Percentiles rank a stretch among this genome's conserved stretches.
phyloP scores from a whole-genome alignment of 169 alveolate species.

The Cryptosporidium meleagridis region DNA sequence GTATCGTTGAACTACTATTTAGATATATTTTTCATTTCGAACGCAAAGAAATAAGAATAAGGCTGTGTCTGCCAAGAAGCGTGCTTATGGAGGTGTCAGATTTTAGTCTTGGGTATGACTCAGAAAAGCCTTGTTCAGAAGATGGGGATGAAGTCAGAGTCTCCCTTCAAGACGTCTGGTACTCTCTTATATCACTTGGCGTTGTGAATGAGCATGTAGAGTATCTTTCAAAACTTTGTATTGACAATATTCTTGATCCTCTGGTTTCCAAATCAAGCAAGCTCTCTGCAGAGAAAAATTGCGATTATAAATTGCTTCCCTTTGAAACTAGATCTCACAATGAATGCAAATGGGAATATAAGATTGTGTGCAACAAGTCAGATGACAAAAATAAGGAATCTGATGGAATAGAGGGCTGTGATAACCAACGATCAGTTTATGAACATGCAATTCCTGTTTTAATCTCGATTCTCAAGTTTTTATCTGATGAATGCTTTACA shows the following conservation, averaged over 20 bases:
- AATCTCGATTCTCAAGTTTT: constrained; percentile 16
- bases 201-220: constrained; percentile 58
- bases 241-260: constrained; percentile 46
- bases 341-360: constrained; percentile 64
- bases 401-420: background rate
- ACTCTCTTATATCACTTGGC: constrained; percentile 58
- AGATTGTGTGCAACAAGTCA: constrained; percentile 1
- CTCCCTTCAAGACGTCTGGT: constrained; percentile 64
- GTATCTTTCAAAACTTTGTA: constrained; percentile 48
- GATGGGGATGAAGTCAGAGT: constrained; percentile 50
- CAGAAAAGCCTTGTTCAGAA: background rate
- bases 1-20: constrained; percentile 54
- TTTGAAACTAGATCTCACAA: constrained; percentile 9
- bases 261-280: constrained; percentile 32
- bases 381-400: background rate
- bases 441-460: constrained; percentile 42
- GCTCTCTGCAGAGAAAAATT: constrained; percentile 14
- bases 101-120: background rate
- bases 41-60: constrained; percentile 44
- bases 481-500: constrained; percentile 42
- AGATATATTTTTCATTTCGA: constrained; percentile 25
- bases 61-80: constrained; percentile 39
- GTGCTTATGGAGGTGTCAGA: constrained; percentile 13
- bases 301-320: constrained; percentile 24
- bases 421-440: constrained; percentile 12